phyloP scores from a whole-genome alignment of 2,329 filamentous ascomycete genomes.

The Pseudogymnoascus sp. region DNA sequence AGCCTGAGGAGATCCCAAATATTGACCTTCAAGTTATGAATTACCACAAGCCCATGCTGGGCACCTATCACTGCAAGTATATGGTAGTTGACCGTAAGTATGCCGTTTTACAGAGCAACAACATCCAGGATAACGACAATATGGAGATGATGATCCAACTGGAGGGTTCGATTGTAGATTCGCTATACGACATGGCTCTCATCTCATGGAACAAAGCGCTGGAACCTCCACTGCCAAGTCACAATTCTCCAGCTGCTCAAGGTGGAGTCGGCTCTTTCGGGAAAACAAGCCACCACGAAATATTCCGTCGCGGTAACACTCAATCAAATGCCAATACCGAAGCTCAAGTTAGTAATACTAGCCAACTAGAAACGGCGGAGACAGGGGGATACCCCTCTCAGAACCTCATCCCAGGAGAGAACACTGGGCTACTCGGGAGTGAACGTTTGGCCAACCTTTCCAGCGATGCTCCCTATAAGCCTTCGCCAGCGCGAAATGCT shows the following conservation, averaged over 20 bases:
- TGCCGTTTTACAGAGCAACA: slow-evolving; percentile 69
- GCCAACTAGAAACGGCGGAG: not conserved
- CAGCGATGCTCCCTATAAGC: not conserved
- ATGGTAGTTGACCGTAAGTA: slow-evolving; percentile 66
- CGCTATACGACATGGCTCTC: slow-evolving; percentile 64
- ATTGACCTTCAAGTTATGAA: slow-evolving; percentile 66
- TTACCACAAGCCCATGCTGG: slow-evolving; percentile 59
- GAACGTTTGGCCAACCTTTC: not conserved
- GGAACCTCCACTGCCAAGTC: slow-evolving; percentile 49
- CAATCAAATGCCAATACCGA: slow-evolving; percentile 24
- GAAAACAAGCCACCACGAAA: slow-evolving; percentile 17
- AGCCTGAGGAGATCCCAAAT: slow-evolving; percentile 57
- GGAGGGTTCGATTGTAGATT: slow-evolving; percentile 69
- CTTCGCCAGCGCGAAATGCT: not conserved
- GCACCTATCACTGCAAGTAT: slow-evolving; percentile 72
- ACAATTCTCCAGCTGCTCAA: slow-evolving; percentile 39
- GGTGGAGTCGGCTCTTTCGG: slow-evolving; percentile 21
- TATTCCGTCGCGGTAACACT: slow-evolving; percentile 25
- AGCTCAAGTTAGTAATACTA: not conserved
- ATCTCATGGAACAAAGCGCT: slow-evolving; percentile 62
- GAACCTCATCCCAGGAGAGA: not conserved
- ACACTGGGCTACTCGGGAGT: not conserved
- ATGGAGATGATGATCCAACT: slow-evolving; percentile 72
- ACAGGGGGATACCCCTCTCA: not conserved
- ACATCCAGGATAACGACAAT: slow-evolving; percentile 72